phyloP scores from a whole-genome alignment of 2,329 filamentous ascomycete species.

The Herpomyces periplanetae region DNA sequence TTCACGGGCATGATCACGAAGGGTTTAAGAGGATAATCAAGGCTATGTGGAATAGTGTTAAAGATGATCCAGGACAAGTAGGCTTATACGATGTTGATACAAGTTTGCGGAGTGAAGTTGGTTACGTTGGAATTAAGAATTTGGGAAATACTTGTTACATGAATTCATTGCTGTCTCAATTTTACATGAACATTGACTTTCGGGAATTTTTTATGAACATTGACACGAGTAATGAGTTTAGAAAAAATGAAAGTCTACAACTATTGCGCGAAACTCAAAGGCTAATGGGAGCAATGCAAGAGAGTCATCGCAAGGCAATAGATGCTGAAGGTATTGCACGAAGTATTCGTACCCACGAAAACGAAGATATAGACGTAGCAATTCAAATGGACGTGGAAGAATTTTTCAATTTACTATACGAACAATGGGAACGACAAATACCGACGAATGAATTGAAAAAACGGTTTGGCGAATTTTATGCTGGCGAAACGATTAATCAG shows the following conservation, averaged over 20 bases:
- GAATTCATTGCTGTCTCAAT: constrained; percentile 67
- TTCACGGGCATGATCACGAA: too few species aligned
- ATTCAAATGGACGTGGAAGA: constrained; percentile 95
- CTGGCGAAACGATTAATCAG: constrained; percentile 65
- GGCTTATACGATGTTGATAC: too few species aligned
- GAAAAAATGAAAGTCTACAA: too few species aligned
- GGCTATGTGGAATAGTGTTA: too few species aligned
- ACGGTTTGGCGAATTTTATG: constrained; percentile 42
- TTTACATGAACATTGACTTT: constrained; percentile 80
- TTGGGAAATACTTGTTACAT: constrained; percentile 87
- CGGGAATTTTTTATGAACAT: constrained; percentile 52
- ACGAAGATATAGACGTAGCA: constrained; percentile 40
- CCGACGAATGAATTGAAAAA: constrained; percentile 23
- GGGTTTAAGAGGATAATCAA: too few species aligned
- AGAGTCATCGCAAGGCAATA: constrained; percentile 28
- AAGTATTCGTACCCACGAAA: constrained; percentile 44
- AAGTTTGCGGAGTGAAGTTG: too few species aligned
- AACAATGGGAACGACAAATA: constrained; percentile 57
- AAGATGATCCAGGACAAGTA: too few species aligned
- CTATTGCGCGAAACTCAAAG: constrained; percentile 38
- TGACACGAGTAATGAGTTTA: too few species aligned
- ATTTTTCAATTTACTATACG: constrained; percentile 77
- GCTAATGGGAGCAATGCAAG: constrained; percentile 54
- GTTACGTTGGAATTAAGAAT: constrained; percentile 64
- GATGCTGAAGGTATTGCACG: constrained; percentile 31